Evolutionary conservation across 768 basidiomycete species (phyloP), one percentile per base, ranked within the genome.

Genomic region (Tricholoma sp.): DNA sequence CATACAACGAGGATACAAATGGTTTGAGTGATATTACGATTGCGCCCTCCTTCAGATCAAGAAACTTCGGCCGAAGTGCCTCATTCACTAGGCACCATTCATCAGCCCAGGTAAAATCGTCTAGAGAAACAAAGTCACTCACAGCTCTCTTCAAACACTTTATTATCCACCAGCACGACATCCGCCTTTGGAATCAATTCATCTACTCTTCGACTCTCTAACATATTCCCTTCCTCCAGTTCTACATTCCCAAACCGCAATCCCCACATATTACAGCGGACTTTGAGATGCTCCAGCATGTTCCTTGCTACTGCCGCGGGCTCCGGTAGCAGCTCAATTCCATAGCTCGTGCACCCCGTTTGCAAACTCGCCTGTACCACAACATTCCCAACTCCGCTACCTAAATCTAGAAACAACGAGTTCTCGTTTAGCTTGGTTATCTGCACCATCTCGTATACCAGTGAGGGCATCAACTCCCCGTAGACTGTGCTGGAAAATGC

Each of bases 1-100:
- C 88, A 61, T 87, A 80, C 34, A 80, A 63, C 0, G 83, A 81
- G 32, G 86, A 81, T 55, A 94, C 86, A 59, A 92, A 97, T 1
- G 94, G 92, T 57, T 88, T 84, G 15, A 99, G 74, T 17, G 91
- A 94, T 36, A 98, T 82, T 48, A 99, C 89, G 49, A 86, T 86
- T 0, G 94, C 93, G 17, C 92, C 91, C 57, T 96, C 92, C 66
- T 94, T 97, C 57, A 98, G 75, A 66, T 99, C 97, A 54, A 99
- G 76, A 72, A 98, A 98, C 65, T 93, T 89, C 29, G 89, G 86
- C 45, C 89, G 80, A 13, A 99, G 74, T 1, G 86, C 83, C 65
- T 92, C 91, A 69, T 98, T 98, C 58, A 98, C 89, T 92, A 10
- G 39, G 45, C 15, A 11, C 33, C 28, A 56, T 32, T 53, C 17